Evolutionary conservation across 345 rosid species (phyloP).

Genomic region (Linum tenue): DNA sequence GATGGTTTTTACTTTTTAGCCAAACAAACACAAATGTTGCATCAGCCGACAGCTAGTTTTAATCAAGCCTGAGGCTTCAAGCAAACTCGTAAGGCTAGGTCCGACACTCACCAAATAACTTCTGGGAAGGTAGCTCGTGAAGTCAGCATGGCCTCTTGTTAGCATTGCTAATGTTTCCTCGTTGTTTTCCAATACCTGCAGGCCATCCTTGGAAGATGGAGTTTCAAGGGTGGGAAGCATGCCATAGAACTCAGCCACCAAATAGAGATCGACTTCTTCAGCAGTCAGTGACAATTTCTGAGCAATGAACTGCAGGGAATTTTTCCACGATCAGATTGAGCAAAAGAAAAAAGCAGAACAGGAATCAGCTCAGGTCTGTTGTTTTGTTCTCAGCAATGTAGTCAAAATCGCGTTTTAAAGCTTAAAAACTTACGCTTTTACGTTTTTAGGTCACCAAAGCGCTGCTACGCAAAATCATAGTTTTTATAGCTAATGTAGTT

Average conservation of each 20-base stretch:
- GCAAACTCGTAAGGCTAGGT: too few species aligned
- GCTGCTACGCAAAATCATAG: too few species aligned
- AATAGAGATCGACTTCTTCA: slow-evolving; percentile 16
- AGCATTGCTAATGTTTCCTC: not conserved
- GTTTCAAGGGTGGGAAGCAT: not conserved
- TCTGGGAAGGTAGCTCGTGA: not conserved
- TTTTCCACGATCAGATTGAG: slow-evolving; percentile 1
- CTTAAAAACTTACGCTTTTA: too few species aligned
- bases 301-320: slow-evolving; percentile 20
- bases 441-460: too few species aligned
- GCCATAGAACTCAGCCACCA: not conserved
- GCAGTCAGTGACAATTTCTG: slow-evolving; percentile 14
- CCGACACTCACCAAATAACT: not conserved
- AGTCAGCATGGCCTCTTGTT: not conserved
- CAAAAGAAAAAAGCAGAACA: not conserved
- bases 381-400: too few species aligned
- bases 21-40: too few species aligned
- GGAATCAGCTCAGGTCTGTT: too few species aligned
- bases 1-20: too few species aligned
- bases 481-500: too few species aligned
- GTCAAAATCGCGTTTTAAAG: too few species aligned
- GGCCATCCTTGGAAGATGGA: not conserved
- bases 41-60: too few species aligned
- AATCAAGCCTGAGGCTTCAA: too few species aligned
- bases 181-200: not conserved